These are phyloP conservation scores for Pythium guiyangense DNA, from an alignment of 352 stramenopile genomes.

Conservation along the genomic window DNA sequence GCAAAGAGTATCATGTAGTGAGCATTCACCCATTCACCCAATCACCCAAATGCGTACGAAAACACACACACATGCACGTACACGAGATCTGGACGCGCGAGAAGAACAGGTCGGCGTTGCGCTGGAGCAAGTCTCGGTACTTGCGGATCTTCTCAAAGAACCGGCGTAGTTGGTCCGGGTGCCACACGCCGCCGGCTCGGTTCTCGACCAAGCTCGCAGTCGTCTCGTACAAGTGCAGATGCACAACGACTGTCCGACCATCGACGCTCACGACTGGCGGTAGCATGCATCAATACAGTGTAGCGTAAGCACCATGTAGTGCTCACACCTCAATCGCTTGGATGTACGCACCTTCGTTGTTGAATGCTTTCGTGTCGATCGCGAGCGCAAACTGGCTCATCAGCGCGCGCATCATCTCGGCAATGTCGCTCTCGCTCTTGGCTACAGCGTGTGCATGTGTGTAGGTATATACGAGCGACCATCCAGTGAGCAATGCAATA, in stretches of 20 bases:
- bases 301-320: too few species aligned
- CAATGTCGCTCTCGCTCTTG: slow-evolving; percentile 31
- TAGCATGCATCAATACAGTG: too few species aligned
- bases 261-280: slow-evolving; percentile 30
- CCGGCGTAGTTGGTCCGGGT: slow-evolving; percentile 58
- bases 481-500: neutral
- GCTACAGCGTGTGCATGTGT: slow-evolving; percentile 15
- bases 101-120: slow-evolving; percentile 53
- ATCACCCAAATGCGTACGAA: neutral
- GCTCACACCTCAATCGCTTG: too few species aligned
- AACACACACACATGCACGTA: too few species aligned
- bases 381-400: slow-evolving; percentile 58
- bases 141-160: slow-evolving; percentile 57
- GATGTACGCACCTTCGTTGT: slow-evolving; percentile 38
- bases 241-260: slow-evolving; percentile 35
- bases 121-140: slow-evolving; percentile 40
- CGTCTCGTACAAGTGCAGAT: slow-evolving; percentile 73
- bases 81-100: slow-evolving; percentile 61
- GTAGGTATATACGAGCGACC: neutral
- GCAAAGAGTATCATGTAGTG: neutral
- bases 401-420: slow-evolving; percentile 37
- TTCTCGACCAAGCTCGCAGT: slow-evolving; percentile 61
- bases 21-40: neutral
- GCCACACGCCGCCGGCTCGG: slow-evolving; percentile 45
- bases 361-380: slow-evolving; percentile 66